Conservation (phyloP, 1,284 basidiomycete genomes). For the Somion occarium region DNA sequence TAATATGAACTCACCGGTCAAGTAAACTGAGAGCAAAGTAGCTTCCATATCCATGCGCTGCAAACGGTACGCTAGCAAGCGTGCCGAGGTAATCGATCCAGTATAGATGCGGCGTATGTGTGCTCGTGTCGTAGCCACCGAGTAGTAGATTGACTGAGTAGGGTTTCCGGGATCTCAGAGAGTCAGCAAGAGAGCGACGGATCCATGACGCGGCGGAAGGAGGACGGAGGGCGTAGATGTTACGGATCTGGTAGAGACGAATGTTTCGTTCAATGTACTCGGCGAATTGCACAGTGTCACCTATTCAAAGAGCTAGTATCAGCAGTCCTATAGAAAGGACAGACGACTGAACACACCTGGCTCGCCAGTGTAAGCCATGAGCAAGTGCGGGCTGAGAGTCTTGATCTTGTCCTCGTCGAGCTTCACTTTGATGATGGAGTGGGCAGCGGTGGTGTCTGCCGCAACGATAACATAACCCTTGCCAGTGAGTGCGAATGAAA, state of each 20-base stretch:
- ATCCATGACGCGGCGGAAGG: conserved; percentile 93
- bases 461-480: conserved; percentile 92
- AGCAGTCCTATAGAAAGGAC: background rate
- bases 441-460: conserved; percentile 84
- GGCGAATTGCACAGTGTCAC: conserved; percentile 96
- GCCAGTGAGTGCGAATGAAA: conserved; percentile 74
- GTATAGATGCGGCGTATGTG: conserved; percentile 73
- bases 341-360: conserved; percentile 54
- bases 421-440: conserved; percentile 98
- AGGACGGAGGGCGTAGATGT: conserved; percentile 86
- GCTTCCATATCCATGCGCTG: conserved; percentile 92
- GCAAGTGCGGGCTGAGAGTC: conserved; percentile 82
- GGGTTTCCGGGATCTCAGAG: conserved; percentile 82
- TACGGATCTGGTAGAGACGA: conserved; percentile 93
- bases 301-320: conserved; percentile 36
- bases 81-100: conserved; percentile 98
- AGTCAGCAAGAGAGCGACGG: conserved; percentile 84
- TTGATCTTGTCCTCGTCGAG: conserved; percentile 97
- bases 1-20: conserved; percentile 68
- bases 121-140: conserved; percentile 83
- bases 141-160: conserved; percentile 93
- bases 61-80: conserved; percentile 85
- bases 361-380: conserved; percentile 95
- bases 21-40: conserved; percentile 92
- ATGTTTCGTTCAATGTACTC: conserved; percentile 97